These are phyloP conservation scores for Tulasnella sp. DNA, from an alignment of 768 basidiomycete species.

Conservation along the genomic window DNA sequence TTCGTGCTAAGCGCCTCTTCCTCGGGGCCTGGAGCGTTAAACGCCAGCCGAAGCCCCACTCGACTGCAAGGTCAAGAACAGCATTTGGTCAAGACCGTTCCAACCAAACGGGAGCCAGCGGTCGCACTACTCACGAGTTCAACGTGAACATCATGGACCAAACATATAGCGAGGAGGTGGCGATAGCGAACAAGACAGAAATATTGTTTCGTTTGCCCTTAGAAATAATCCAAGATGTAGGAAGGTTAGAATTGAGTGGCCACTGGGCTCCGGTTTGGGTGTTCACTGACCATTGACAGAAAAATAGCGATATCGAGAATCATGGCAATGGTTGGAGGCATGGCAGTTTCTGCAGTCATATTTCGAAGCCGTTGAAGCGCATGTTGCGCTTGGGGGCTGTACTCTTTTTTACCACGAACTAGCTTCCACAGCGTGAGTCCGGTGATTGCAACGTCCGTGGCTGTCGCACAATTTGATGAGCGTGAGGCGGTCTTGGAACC, in stretches of 20 bases:
- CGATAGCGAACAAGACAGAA: not conserved
- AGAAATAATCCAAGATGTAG: not conserved
- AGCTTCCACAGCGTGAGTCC: not conserved
- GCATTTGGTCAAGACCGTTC: no score
- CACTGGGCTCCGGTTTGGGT: not conserved
- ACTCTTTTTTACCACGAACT: not conserved
- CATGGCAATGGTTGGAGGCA: not conserved
- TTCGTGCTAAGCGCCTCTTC: no score
- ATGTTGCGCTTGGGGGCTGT: not conserved
- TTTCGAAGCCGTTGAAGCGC: not conserved
- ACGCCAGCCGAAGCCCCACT: no score
- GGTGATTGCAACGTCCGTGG: conserved; percentile 4
- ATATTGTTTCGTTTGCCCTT: not conserved
- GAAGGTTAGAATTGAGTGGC: not conserved
- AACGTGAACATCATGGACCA: not conserved
- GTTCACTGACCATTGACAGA: not conserved
- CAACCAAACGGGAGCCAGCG: no score
- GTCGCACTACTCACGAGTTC: no score
- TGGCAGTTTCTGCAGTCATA: not conserved
- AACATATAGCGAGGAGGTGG: not conserved
- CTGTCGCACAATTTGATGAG: not conserved
- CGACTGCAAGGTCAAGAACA: no score
- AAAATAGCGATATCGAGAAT: not conserved
- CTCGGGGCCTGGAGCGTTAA: no score
- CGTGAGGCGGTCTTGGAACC: not conserved